Conservation (phyloP, 345 rosid species). For the Brassica cretica region DNA sequence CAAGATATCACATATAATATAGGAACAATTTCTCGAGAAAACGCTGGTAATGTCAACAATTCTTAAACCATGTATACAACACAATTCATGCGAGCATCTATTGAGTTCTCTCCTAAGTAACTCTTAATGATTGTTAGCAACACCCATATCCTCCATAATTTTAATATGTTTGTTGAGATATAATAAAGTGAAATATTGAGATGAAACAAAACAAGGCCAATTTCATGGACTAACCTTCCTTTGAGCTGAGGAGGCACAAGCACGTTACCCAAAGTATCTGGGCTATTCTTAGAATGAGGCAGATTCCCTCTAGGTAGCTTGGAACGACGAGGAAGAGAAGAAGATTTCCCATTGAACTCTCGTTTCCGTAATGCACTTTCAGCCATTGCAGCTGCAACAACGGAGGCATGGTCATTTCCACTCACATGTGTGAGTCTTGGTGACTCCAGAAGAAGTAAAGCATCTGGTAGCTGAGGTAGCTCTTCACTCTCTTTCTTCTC, state of each 20-base stretch:
- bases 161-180: not conserved
- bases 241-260: slow-evolving; percentile 84
- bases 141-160: slow-evolving; percentile 5
- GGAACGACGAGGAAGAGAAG: slow-evolving; percentile 44
- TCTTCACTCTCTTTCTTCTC: slow-evolving; percentile 35
- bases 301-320: slow-evolving; percentile 66
- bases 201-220: not conserved
- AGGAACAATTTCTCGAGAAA: not conserved
- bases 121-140: not conserved
- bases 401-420: slow-evolving; percentile 63
- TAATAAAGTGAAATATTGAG: not conserved
- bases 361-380: slow-evolving; percentile 55
- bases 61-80: not conserved
- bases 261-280: slow-evolving; percentile 62
- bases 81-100: not conserved
- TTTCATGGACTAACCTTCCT: slow-evolving; percentile 57
- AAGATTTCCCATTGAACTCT: slow-evolving; percentile 44
- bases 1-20: not conserved
- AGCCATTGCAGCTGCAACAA: slow-evolving; percentile 65
- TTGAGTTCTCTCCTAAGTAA: not conserved
- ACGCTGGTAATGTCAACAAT: not conserved
- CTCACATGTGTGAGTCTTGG: slow-evolving; percentile 36
- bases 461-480: slow-evolving; percentile 72
- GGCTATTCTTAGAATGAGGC: slow-evolving; percentile 52
- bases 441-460: slow-evolving; percentile 68